Conservation (phyloP, 495 filamentous ascomycete species). For the Neurospora intermedia region DNA sequence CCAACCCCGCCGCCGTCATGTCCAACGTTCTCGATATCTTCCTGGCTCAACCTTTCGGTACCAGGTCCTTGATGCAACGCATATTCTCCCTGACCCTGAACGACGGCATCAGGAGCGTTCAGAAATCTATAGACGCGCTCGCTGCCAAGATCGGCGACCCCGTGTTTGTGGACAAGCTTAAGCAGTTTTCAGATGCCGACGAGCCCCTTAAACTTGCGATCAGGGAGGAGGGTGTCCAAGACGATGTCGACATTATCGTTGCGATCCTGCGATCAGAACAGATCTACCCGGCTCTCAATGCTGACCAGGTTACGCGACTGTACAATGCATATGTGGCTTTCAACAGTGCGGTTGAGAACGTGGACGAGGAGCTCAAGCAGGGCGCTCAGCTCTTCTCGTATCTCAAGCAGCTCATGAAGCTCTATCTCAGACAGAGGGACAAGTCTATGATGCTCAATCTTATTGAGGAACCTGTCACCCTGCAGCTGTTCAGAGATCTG, state of each 20-base stretch:
- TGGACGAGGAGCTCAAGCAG: slow-evolving; percentile 76
- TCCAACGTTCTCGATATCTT: slow-evolving; percentile 85
- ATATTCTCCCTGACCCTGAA: slow-evolving; percentile 87
- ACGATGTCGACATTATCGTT: slow-evolving; percentile 74
- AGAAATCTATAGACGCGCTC: slow-evolving; percentile 73
- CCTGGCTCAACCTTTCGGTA: slow-evolving; percentile 85
- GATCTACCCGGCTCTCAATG: slow-evolving; percentile 54
- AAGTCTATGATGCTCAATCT: slow-evolving; percentile 95
- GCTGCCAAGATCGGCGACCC: slow-evolving; percentile 63
- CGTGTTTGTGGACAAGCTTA: slow-evolving; percentile 71
- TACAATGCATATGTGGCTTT: slow-evolving; percentile 97
- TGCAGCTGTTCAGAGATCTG: slow-evolving; percentile 87
- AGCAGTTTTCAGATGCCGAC: slow-evolving; percentile 61
- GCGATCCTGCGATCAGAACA: slow-evolving; percentile 67
- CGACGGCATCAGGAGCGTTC: slow-evolving; percentile 76
- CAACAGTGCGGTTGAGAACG: slow-evolving; percentile 86
- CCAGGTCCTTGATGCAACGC: slow-evolving; percentile 79
- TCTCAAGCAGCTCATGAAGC: slow-evolving; percentile 88
- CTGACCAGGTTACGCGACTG: slow-evolving; percentile 67
- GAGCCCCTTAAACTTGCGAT: slow-evolving; percentile 65
- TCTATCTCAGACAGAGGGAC: slow-evolving; percentile 83
- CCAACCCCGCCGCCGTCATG: slow-evolving; percentile 96
- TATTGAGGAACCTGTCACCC: slow-evolving; percentile 88
- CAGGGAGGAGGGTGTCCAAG: slow-evolving; percentile 54
- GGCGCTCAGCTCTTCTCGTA: slow-evolving; percentile 87